Conservation (phyloP, 2,329 filamentous ascomycete genomes). For the Eutypa lata region DNA sequence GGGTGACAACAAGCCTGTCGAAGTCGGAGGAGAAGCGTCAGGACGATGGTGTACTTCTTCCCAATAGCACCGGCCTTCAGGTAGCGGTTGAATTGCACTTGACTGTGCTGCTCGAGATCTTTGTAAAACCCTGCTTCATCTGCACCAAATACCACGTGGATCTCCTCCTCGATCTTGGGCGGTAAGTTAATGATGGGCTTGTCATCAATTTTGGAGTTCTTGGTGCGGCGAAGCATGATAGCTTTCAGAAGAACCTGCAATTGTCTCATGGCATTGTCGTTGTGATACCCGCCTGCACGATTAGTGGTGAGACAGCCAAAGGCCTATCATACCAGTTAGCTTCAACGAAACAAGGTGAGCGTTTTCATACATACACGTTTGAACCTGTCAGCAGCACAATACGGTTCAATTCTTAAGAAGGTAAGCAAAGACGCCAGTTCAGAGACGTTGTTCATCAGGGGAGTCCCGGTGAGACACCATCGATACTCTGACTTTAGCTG, state of each 20-base stretch:
- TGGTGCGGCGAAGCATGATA: conserved; percentile 78
- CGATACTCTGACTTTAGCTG: conserved; percentile 59
- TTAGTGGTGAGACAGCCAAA: conserved; percentile 34
- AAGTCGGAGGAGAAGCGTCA: conserved; percentile 75
- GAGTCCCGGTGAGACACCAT: conserved; percentile 77
- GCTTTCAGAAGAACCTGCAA: conserved; percentile 75
- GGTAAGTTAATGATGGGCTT: conserved; percentile 71
- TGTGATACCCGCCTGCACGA: conserved; percentile 43
- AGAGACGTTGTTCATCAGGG: conserved; percentile 81
- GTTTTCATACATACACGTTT: conserved; percentile 40
- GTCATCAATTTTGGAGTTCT: conserved; percentile 75
- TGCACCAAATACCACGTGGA: conserved; percentile 63
- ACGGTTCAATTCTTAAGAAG: conserved; percentile 76
- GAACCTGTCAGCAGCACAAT: conserved; percentile 64
- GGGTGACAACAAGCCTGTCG: conserved; percentile 80
- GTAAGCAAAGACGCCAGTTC: conserved; percentile 76
- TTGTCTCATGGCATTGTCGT: conserved; percentile 62
- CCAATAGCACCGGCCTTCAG: conserved; percentile 42
- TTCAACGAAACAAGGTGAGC: not conserved
- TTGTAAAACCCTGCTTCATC: conserved; percentile 65
- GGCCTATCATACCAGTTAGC: conserved; percentile 24
- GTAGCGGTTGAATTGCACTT: conserved; percentile 17
- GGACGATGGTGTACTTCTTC: conserved; percentile 71
- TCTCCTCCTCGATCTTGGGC: conserved; percentile 58
- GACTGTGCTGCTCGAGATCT: conserved; percentile 43